Base-by-base conservation (phyloP, 2,329 filamentous ascomycete species). In the Chalaropsis ovoidea region DNA sequence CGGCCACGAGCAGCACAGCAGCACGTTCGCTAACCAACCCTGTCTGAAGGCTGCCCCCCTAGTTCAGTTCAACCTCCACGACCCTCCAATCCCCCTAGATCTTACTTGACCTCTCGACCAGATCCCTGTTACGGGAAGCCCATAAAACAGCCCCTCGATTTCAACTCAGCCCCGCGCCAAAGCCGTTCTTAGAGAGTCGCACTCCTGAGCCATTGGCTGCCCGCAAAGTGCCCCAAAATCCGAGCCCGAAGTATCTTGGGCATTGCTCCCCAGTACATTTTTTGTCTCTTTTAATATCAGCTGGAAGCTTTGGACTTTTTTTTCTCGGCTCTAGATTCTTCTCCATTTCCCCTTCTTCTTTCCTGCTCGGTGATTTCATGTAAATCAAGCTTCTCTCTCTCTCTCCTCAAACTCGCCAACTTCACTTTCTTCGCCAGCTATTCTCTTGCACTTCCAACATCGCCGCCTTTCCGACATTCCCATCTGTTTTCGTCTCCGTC, bases 151-250 rank as follows among this genome's bases (percentile, higher is more conserved):
- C 66, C 66, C 61, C 58, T 63, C 66, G 66, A 67, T 63, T 67
- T 41, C 63, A 43, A 65, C 66, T 65, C 66, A 67, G 66, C 66
- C 66, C 66, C 66, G 63, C 66, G 63, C 66, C 66, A 65, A 62
- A 52, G 62, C 54, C 54, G 54, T 58, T 63, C 45, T 47, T n/a
- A 54, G 49, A 54, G 31, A 52, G 47, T 63, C 31, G 47, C 27
- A 54, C 31, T 49, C 47, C 62, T 63, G 62, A 63, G 45, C 41
- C 41, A 49, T 63, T 47, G 43, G 45, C 47, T 63, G 19, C 62
- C 47, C 47, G 45, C 19, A 43, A 42, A 43, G 22, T 49, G 61
- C 27, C 43, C 61, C 61, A 45, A 62, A 35, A 24, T 22, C 43
- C 31, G 45, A 62, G 43, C 43, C 61, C 31, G 61, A 62, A 43